Evolutionary conservation across 179 eudicot genomes (phyloP), one percentile per base, ranked within the genome.

Genomic region (Beta lomatogona): DNA sequence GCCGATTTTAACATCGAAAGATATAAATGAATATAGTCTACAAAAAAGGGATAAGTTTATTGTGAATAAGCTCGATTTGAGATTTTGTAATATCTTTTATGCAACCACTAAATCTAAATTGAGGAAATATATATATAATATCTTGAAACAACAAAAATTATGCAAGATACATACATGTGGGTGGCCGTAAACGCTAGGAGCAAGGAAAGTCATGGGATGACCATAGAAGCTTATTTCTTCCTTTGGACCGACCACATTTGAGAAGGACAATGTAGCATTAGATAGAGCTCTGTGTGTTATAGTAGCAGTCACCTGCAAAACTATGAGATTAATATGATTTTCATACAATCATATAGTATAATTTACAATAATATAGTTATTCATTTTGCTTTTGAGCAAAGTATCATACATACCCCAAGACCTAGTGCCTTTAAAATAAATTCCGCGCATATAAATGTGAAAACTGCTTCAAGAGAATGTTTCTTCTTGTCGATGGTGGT

Each of bases 171-270:
- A 31, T 86, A 91, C 98, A 9, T 90, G 93, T 71, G 97, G 91
- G 11, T 87, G 91, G 4, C 95, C 97, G n/a, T 85, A 88, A 64
- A 84, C 92, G 75, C 90, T 88, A 50, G 98, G 93, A 67, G 98
- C 98, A 75, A 91, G 71, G 81, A 85, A 92, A 46, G 83, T 64
- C 79, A 94, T 52, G 22, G 90, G 89, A 84, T 92, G 91, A 9
- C 97, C 97, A 73, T 82, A 89, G 16, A 90, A 90, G 77, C 83
- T 86, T 68, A 94, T 87, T 77, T 94, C 98, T 77, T 92, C 97
- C 7, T 58, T 75, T 9, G 97, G 93, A 60, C 98, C 98, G 15
- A 88, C 89, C 70, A 94, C 82, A 85, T 90, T 91, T 18, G 98
- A 92, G 86, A 94, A 92, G 79, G 88, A 81, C 80, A 94, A 59